Base-by-base conservation (phyloP, 2,329 filamentous ascomycete species). In the Lachnellula willkommii region DNA sequence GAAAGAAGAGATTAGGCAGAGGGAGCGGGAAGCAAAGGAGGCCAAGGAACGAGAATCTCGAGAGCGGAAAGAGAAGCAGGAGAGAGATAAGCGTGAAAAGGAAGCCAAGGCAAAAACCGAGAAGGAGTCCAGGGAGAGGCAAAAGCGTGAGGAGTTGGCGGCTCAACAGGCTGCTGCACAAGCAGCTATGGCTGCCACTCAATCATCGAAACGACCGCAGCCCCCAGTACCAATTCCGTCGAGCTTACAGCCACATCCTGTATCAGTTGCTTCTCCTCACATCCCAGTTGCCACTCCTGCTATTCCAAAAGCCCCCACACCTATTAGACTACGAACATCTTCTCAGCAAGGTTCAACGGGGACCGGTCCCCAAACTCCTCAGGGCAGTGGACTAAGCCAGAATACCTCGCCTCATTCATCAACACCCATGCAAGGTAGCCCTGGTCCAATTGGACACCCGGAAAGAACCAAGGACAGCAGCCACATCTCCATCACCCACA, bases 231-330 rank as follows among this genome's bases (percentile, higher is more conserved):
- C 81, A 3, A 77, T 75, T 50, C 66, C 68, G 46, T 69, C 82
- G 62, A 84, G 84, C 61, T 79, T 84, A 52, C 85, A 87, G 61
- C 71, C 80, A 48, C 79, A 79, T 57, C 74, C 78, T 53, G 76
- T 81, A 35, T 79, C 75, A 57, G 79, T 87, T 61, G 83, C 84
- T 48, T 96, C 93, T 15, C 93, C 93, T 7, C 89, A 90, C 68
- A 81, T 93, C 50, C 76, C 87, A 28, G 79, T 90, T 58, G 88
- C 89, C 9, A 94, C 89, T 36, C 93, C 94, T 7, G 86, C 84
- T 26, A 74, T 95, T 47, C 85, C 91, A 12, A 96, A 96, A 70
- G 85, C 86, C 20, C 85, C 90, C 5, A 92, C 89, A 12, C 89
- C 91, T 8, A 87, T 84, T 61, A 87, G 88, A 60, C 81, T 85